Evolutionary conservation across 2,329 filamentous ascomycete species (phyloP), one percentile per base, ranked within the genome.

Genomic region (Talaromyces sp.): DNA sequence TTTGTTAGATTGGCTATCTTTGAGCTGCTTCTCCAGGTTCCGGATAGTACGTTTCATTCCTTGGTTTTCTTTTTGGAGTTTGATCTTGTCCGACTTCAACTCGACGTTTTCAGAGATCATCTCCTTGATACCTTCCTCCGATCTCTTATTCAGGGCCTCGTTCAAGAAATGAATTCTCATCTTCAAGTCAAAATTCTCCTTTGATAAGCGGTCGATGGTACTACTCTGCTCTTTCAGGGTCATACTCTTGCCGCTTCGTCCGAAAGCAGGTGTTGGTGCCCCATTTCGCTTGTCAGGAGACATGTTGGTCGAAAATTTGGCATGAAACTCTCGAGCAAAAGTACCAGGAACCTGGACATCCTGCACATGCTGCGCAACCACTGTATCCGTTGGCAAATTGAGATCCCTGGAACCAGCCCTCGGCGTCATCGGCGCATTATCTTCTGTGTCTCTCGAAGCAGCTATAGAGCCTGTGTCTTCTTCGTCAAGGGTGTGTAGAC

Each of bases 21-120:
- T 85, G 13, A 93, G 78, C 71, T 90, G 89, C 74, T 91, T 92
- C 78, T 98, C 93, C 56, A 98, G 80, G 71, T 97, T 93, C 72
- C 93, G 91, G 65, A 96, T 85, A 69, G 90, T 89, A 67, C 90
- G 88, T 25, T 92, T 89, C 64, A 98, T 78, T 22, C 89, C 84
- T 75, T 96, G 95, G 74, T 92, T 95, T 73, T 99, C 95, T 69
- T 96, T 92, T 77, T 96, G 92, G 65, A 95, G 85, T 41, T 95
- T 91, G 3, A 94, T 88, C 52, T 97, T 86, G 67, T 91, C 92
- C 0, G 94, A 97, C 78, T 96, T 95, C 58, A 98, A 85, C 75
- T 97, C 93, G 4, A 98, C 94, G 72, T 97, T 99, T 78, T 97
- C 94, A 52, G 92, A 93, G 71, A 98, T 96, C 89, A 97, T 96